Evolutionary conservation across 441 rosid species (phyloP).

Genomic region (Syzygium syzygioides): DNA sequence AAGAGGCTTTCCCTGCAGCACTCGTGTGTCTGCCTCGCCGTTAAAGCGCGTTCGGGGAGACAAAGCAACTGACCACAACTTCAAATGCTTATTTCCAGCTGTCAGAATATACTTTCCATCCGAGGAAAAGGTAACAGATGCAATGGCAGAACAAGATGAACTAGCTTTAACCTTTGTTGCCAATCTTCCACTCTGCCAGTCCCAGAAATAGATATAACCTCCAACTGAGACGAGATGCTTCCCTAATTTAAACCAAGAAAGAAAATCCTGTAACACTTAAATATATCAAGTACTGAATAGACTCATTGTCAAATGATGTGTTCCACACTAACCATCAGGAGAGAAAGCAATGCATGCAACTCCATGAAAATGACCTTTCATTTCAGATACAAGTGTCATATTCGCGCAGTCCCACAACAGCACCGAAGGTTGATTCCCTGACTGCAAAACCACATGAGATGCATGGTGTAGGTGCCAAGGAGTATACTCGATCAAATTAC

Average conservation of each 20-base stretch:
- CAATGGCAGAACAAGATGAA: constrained; percentile 46
- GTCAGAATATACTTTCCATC: constrained; percentile 63
- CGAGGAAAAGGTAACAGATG: constrained; percentile 63
- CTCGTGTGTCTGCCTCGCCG: constrained; percentile 29
- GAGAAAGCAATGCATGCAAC: constrained; percentile 77
- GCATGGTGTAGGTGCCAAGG: not conserved
- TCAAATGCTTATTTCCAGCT: constrained; percentile 80
- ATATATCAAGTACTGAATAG: not conserved
- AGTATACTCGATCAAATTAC: not conserved
- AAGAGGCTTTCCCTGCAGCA: constrained; percentile 50
- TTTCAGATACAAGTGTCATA: constrained; percentile 45
- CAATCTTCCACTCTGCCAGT: constrained; percentile 53
- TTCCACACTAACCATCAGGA: constrained; percentile 59
- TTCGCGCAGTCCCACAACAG: constrained; percentile 64
- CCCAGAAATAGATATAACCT: constrained; percentile 81
- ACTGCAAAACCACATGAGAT: constrained; percentile 41
- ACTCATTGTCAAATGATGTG: not conserved
- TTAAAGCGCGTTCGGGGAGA: constrained; percentile 47
- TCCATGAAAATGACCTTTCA: constrained; percentile 74
- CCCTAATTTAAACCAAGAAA: constrained; percentile 26
- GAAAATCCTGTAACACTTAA: not conserved
- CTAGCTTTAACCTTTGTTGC: constrained; percentile 71
- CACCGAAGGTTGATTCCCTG: constrained; percentile 73
- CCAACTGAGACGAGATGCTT: constrained; percentile 76
- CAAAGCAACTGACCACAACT: constrained; percentile 60